Evolutionary conservation across 2,329 filamentous ascomycete species (phyloP), one percentile per base, ranked within the genome.

Genomic region (Hymenoscyphus occultus): DNA sequence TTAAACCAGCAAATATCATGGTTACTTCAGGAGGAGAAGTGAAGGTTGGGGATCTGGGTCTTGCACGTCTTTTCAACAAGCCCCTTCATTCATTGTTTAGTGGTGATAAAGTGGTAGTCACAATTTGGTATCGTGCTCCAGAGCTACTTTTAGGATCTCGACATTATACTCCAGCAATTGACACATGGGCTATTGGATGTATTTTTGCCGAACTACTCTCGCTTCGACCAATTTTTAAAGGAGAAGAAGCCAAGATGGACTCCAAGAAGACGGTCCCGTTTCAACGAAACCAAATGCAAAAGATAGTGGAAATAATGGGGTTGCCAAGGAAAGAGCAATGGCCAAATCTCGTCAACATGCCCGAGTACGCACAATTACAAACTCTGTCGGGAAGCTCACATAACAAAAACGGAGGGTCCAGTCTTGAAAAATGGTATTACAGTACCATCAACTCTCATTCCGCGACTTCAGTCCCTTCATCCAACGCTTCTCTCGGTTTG

Each of bases 1-100:
- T 99, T 61, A 99, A 99, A 76, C 95, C 95, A 2, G 95, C 95
- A 71, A 99, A 99, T 77, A 99, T 99, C 79, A 96, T 99, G 89
- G 94, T 99, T 59, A 98, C 93, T 0, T 95, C 91, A 6, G 80
- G 82, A 5, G 95, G 95, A 12, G 91, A 92, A 69, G 93, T 99
- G 71, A 95, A 95, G 76, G 97, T 99, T 69, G 95, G 95, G 51
- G 95, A 99, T 77, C 80, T 99, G 51, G 95, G 95, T 2, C 84
- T 99, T 1, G 95, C 95, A 7, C 88, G 95, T 19, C 83, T 97
- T 1, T 98, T 98, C 78, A 90, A 95, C 79, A 97, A 98, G 75
- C 95, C 95, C 0, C 81, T 98, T 0, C 92, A 96, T 73, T 92
- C 91, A 0, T 84, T 99, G 1, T 99, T 95, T 77, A 91, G 87